These are phyloP conservation scores for Pseudocercospora eumusae DNA, from an alignment of 2,329 filamentous ascomycete species.

Conservation along the genomic window DNA sequence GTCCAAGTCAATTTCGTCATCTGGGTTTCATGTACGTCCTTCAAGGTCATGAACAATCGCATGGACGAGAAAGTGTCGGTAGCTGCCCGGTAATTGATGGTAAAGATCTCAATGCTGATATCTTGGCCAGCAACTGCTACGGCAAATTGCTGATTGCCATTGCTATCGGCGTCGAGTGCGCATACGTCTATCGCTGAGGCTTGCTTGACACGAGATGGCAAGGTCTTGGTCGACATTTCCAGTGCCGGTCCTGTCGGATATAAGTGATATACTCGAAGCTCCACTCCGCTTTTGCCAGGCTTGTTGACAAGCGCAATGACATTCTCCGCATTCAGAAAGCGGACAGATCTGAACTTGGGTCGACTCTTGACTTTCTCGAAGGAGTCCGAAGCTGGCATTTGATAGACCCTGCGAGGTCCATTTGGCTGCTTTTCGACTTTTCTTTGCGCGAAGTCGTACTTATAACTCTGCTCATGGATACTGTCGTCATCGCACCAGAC, in stretches of 20 bases:
- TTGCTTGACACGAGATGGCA: slow-evolving; percentile 70
- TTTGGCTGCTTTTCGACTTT: slow-evolving; percentile 43
- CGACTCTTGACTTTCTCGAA: slow-evolving; percentile 36
- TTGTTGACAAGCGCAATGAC: slow-evolving; percentile 60
- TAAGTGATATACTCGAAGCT: slow-evolving; percentile 61
- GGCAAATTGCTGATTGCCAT: slow-evolving; percentile 72
- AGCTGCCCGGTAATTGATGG: slow-evolving; percentile 67
- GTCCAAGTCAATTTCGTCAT: slow-evolving; percentile 59
- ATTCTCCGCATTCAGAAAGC: slow-evolving; percentile 56
- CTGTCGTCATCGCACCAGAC: slow-evolving; percentile 78
- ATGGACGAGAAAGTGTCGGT: slow-evolving; percentile 52
- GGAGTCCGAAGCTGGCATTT: slow-evolving; percentile 42
- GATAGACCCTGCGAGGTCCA: slow-evolving; percentile 48
- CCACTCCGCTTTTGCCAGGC: slow-evolving; percentile 56
- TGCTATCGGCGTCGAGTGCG: slow-evolving; percentile 60
- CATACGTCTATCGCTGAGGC: slow-evolving; percentile 77
- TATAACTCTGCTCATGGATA: slow-evolving; percentile 67
- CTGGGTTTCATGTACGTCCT: slow-evolving; percentile 58
- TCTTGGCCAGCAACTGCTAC: slow-evolving; percentile 80
- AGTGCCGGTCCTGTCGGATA: slow-evolving; percentile 57
- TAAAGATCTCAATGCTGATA: slow-evolving; percentile 74
- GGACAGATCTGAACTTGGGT: slow-evolving; percentile 57
- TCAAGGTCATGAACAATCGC: slow-evolving; percentile 53
- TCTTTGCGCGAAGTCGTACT: slow-evolving; percentile 50
- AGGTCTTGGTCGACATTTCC: slow-evolving; percentile 55